A percentile compares a stretch with the other conserved stretches of the same genome.
Conservation (phyloP, 1,284 basidiomycete genomes). For the Ustilago bromivora region DNA sequence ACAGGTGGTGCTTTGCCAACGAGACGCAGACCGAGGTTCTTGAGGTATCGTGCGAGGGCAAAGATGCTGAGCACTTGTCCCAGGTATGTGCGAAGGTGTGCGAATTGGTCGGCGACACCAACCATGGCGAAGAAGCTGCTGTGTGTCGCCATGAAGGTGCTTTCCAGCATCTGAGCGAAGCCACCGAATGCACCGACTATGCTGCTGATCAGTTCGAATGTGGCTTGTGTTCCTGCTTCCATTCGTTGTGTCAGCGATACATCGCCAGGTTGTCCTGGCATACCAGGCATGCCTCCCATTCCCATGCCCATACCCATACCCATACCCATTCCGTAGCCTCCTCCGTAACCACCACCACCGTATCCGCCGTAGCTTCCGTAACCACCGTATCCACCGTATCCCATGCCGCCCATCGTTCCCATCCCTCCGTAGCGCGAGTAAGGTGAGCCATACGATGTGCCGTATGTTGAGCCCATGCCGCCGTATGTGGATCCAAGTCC, state of each 20-base stretch:
- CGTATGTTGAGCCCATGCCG: slow-evolving; percentile 61
- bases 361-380: slow-evolving; percentile 58
- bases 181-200: slow-evolving; percentile 96
- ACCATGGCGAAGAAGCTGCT: slow-evolving; percentile 99
- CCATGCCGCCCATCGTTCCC: slow-evolving; percentile 43
- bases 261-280: slow-evolving; percentile 60
- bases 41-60: slow-evolving; percentile 88
- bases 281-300: slow-evolving; percentile 60
- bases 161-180: slow-evolving; percentile 97
- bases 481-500: slow-evolving; percentile 61
- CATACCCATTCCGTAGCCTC: slow-evolving; percentile 52
- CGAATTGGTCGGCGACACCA: slow-evolving; percentile 94
- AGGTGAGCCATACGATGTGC: slow-evolving; percentile 60
- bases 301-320: slow-evolving; percentile 60
- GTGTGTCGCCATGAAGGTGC: slow-evolving; percentile 98
- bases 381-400: slow-evolving; percentile 51
- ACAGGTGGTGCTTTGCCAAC: slow-evolving; percentile 58
- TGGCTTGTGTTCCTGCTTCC: slow-evolving; percentile 88
- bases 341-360: slow-evolving; percentile 44
- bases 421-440: slow-evolving; percentile 65
- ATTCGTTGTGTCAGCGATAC: slow-evolving; percentile 84
- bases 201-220: slow-evolving; percentile 91
- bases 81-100: slow-evolving; percentile 87
- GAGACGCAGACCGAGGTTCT: slow-evolving; percentile 68
- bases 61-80: slow-evolving; percentile 88